Evolutionary conservation across 805 yeast genomes (phyloP), one percentile per base, ranked within the genome.

Genomic region (Saccharomycopsis oosterbeekiorum): DNA sequence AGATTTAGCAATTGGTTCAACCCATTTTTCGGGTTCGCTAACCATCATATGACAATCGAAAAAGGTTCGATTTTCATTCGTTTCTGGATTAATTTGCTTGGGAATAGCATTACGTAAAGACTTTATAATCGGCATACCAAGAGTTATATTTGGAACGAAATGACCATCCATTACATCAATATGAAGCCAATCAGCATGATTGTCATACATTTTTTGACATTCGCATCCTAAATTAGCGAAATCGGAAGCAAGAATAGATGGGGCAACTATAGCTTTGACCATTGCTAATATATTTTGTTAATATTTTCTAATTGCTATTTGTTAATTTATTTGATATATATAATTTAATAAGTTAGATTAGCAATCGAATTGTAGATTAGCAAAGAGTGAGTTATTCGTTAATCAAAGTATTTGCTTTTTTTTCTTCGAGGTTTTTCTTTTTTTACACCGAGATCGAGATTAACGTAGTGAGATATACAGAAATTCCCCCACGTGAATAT

Each of bases 11-110:
- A 94, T 85, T 65, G 88, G 96, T 57, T 82, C 87, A 61, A 94
- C 94, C 98, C 98, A 94, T 70, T 85, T 84, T 71, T 89, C 96
- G 15, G 99, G 99, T 67, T 78, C 73, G 24, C 91, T 78, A 50
- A 94, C 97, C 99, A 94, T 94, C 97, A 94, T 92, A 75, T 94
- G 99, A 75, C 98, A 93, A 73, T 94, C 99, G 70, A 94, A 93
- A 65, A 82, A 82, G 55, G 75, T 69, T 21, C 61, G 34, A 40
- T 64, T 64, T 41, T 64, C 63, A 0, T 42, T 24, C 11, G 29
- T 58, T 10, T 55, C 53, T 11, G 55, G 14, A 42, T 64, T 47
- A 68, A 82, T 82, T 3, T 79, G 78, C 57, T 72, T 72, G 58
- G 98, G 97, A 55, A 91, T 81, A 40, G 84, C 83, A 65, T 84